Conservation (phyloP, 805 yeast species). For the Schizosaccharomyces osmophilus region DNA sequence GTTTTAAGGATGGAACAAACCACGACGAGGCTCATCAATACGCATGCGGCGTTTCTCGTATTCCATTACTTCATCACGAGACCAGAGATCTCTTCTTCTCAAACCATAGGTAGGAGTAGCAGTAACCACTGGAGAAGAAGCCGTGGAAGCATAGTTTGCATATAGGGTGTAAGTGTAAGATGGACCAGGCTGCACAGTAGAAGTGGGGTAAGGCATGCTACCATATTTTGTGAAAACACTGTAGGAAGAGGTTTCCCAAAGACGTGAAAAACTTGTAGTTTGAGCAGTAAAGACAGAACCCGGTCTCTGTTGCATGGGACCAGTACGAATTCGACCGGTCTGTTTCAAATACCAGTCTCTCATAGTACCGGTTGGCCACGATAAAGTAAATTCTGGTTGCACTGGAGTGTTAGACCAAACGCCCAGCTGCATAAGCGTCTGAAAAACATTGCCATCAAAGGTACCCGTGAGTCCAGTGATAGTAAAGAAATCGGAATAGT, state of each 20-base stretch:
- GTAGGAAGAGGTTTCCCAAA: not conserved
- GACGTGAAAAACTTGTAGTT: not conserved
- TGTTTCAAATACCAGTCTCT: not conserved
- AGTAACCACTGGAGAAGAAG: not conserved
- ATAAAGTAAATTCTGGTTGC: not conserved
- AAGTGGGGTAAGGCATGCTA: not conserved
- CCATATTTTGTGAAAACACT: not conserved
- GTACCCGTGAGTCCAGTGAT: not conserved
- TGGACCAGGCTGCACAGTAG: not conserved
- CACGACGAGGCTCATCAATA: not conserved
- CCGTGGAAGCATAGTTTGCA: not conserved
- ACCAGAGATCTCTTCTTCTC: not conserved
- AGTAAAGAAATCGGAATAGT: not conserved
- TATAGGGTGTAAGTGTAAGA: not conserved
- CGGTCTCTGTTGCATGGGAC: not conserved
- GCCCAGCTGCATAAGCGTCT: not conserved
- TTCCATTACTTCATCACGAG: not conserved
- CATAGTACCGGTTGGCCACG: not conserved
- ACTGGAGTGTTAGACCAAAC: not conserved
- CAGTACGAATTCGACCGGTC: not conserved
- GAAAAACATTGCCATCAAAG: not conserved
- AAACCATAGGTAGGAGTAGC: not conserved
- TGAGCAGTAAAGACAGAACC: not conserved
- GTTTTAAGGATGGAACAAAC: not conserved
- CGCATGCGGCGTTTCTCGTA: not conserved